These are phyloP conservation scores for Crepidotus sp. DNA, from an alignment of 1,284 basidiomycete species.

Conservation along the genomic window DNA sequence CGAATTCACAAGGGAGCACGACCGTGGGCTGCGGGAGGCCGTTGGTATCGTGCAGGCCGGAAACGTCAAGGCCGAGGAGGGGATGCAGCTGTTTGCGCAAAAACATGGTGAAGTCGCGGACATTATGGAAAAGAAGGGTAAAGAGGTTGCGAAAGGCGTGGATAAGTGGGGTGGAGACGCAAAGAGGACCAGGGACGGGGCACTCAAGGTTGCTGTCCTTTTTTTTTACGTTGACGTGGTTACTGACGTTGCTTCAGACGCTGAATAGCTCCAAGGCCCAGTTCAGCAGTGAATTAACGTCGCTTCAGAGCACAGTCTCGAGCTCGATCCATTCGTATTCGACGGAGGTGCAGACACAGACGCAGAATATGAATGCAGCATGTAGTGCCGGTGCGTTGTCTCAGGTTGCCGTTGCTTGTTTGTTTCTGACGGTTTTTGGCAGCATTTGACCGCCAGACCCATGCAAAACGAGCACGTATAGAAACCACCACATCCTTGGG, in stretches of 20 bases:
- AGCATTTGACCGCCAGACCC: slow-evolving; percentile 55
- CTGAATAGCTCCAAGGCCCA: slow-evolving; percentile 31
- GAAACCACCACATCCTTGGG: slow-evolving; percentile 47
- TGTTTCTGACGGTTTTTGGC: slow-evolving; percentile 3
- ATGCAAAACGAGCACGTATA: slow-evolving; percentile 58
- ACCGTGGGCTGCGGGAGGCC: slow-evolving; percentile 57
- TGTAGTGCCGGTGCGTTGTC: slow-evolving; percentile 38
- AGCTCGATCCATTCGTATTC: slow-evolving; percentile 46
- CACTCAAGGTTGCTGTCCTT: slow-evolving; percentile 49
- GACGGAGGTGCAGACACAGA: slow-evolving; percentile 42
- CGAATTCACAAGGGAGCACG: slow-evolving; percentile 62
- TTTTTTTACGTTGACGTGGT: neutral
- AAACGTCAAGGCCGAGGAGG: slow-evolving; percentile 48
- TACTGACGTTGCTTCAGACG: slow-evolving; percentile 28
- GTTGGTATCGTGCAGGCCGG: slow-evolving; percentile 46
- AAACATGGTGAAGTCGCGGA: slow-evolving; percentile 42
- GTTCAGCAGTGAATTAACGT: slow-evolving; percentile 36
- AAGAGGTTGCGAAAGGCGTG: slow-evolving; percentile 34
- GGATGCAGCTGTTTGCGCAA: slow-evolving; percentile 38
- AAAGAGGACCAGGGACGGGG: slow-evolving; percentile 48
- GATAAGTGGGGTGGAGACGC: slow-evolving; percentile 43
- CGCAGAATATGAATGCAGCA: slow-evolving; percentile 35
- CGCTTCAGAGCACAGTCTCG: slow-evolving; percentile 37
- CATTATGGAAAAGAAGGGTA: slow-evolving; percentile 31
- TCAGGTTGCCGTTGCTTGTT: slow-evolving; percentile 1